Conservation (phyloP, 2,329 filamentous ascomycete genomes). For the Ophiostoma triangulosporum region DNA sequence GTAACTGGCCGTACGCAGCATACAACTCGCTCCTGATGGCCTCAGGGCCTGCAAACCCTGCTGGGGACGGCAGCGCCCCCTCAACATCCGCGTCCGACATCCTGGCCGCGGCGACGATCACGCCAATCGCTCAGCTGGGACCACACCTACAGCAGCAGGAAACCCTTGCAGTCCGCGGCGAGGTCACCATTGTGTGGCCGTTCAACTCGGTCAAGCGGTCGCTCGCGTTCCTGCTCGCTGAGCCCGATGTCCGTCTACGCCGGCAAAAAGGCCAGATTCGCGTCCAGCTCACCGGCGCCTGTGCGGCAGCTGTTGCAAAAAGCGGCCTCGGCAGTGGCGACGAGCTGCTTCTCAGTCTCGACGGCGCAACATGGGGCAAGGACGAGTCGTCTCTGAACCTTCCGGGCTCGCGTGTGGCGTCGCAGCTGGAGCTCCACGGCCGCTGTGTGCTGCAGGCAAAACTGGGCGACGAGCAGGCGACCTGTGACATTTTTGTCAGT, state of each 20-base stretch:
- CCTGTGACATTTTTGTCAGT: conserved; percentile 40
- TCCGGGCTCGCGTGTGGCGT: conserved; percentile 39
- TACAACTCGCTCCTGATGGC: not conserved
- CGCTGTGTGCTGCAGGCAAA: conserved; percentile 36
- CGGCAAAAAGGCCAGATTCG: conserved; percentile 68
- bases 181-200: conserved; percentile 81
- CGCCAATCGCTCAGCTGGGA: conserved; percentile 40
- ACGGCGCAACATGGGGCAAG: conserved; percentile 52
- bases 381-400: conserved; percentile 34
- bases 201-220: conserved; percentile 66
- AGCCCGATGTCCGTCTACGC: conserved; percentile 71
- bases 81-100: not conserved
- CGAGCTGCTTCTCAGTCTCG: conserved; percentile 53
- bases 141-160: conserved; percentile 31
- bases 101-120: conserved; percentile 12
- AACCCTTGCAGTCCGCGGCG: conserved; percentile 43
- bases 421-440: conserved; percentile 43
- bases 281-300: conserved; percentile 56
- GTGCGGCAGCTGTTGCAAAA: conserved; percentile 55
- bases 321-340: conserved; percentile 67
- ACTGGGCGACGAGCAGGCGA: conserved; percentile 32
- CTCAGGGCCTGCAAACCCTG: not conserved
- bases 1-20: not conserved
- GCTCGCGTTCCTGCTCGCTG: conserved; percentile 68
- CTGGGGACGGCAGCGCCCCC: not conserved